Percentiles rank a stretch among this genome's conserved stretches.
Conservation (phyloP, 2,329 filamentous ascomycete species). For the Ceratocystis eucalypticola region DNA sequence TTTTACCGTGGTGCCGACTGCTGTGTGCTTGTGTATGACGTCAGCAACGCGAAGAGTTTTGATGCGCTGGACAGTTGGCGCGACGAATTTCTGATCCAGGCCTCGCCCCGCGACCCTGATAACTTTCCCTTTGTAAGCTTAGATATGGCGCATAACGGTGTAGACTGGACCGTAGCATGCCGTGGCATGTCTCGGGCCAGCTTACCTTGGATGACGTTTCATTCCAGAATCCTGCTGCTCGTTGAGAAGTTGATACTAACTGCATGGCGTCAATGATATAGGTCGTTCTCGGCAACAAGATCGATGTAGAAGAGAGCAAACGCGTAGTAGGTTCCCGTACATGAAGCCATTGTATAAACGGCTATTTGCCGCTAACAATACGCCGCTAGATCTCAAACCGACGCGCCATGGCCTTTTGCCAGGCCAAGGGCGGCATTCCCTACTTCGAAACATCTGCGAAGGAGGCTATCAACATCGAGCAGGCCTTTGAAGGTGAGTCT, state of each 20-base stretch:
- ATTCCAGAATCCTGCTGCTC: too few relatives aligned
- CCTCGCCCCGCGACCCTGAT: constrained; percentile 87
- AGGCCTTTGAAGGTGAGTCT: constrained; percentile 49
- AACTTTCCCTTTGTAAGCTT: constrained; percentile 85
- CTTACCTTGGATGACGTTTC: too few relatives aligned
- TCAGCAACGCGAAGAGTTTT: constrained; percentile 99
- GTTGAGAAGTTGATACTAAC: constrained; percentile 20
- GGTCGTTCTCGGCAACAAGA: constrained; percentile 97
- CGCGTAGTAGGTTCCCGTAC: constrained; percentile 49
- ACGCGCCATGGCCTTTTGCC: constrained; percentile 92
- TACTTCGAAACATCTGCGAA: constrained; percentile 99
- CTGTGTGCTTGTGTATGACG: constrained; percentile 94
- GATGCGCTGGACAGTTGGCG: constrained; percentile 97
- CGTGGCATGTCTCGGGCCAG: too few relatives aligned
- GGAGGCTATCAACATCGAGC: constrained; percentile 96
- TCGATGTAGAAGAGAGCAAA: constrained; percentile 96
- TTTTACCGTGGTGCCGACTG: constrained; percentile 97
- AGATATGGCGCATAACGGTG: not conserved
- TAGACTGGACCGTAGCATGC: not conserved
- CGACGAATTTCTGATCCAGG: constrained; percentile 96
- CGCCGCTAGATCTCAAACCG: constrained; percentile 71
- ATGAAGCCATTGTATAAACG: not conserved
- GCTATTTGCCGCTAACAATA: not conserved
- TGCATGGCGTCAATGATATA: constrained; percentile 26
- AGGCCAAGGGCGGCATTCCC: constrained; percentile 91